Conservation (phyloP, 306 rosid genomes). For the Sicyos edulis region DNA sequence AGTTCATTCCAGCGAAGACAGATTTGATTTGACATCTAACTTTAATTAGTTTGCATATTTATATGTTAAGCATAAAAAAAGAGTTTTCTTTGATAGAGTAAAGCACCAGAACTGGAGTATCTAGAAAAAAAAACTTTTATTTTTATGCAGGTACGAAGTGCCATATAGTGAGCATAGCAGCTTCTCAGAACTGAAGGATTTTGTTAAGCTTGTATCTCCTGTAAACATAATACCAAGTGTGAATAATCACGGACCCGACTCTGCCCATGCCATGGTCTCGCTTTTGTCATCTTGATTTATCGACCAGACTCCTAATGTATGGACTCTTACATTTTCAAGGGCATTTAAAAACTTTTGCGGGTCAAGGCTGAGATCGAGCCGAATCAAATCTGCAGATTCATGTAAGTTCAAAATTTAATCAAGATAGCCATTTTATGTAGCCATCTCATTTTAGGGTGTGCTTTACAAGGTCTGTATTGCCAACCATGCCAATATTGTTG, state of each 20-base stretch:
- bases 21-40: background rate
- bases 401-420: background rate
- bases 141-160: conserved; percentile 68
- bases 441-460: background rate
- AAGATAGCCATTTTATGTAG: background rate
- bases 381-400: conserved; percentile 18
- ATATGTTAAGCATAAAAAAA: background rate
- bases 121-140: background rate
- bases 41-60: background rate
- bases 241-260: conserved; percentile 72
- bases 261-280: conserved; percentile 67
- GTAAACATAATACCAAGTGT: conserved; percentile 78
- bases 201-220: conserved; percentile 70
- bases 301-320: background rate
- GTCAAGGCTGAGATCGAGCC: background rate
- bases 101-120: background rate
- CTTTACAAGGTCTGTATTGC: background rate
- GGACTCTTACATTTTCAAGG: background rate
- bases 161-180: conserved; percentile 93
- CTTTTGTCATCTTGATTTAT: conserved; percentile 48
- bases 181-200: conserved; percentile 76
- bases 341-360: background rate
- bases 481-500: background rate
- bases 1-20: background rate
- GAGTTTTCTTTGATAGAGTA: background rate